Base-by-base conservation (phyloP, 805 yeast species). In the Pichia cabralensis region DNA sequence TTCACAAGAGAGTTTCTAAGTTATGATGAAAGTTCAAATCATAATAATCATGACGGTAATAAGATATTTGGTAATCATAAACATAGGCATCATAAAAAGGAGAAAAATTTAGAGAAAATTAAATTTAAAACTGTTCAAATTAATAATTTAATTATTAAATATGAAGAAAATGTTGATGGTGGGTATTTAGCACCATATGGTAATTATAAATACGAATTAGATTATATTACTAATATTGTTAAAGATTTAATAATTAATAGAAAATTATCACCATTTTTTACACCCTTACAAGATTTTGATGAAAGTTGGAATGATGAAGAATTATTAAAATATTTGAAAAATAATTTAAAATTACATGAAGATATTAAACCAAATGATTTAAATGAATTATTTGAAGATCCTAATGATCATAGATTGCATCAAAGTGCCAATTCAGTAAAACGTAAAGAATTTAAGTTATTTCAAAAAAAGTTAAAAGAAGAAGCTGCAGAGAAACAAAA, bases 131-230 rank as follows among this genome's bases (percentile, higher is more conserved):
- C 76, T 41, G 56, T 58, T 13, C 84, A 76, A 46, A 71, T 71
- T 35, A 46, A 60, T 41, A 68, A 74, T 17, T 59, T 81, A 35
- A 60, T 81, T 16, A 84, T 81, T 3, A 62, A 68, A 41, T 69
- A 56, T 47, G 64, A 64, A 26, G 94, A 84, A 49, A 73, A 64
- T 42, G 95, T 89, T 12, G 97, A 92, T 58, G 98, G 98, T 14
- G 98, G 98, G 2, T 86, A 62, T 52, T 59, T 89, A 43, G 95
- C 94, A 1, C 96, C 97, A 0, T 83, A 72, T 57, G 96, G 96
- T 2, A 81, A 82, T 22, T 89, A 89, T 57, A 72, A 76, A 43
- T 76, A 80, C 30, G 78, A 76, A 46, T 55, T 80, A 35, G 95
- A 83, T 53, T 89, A 74, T 59, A 71, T 80, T 48, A 70, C 81